Base-by-base conservation (phyloP, 352 stramenopile species). In the Poterioochromonas sp. region DNA sequence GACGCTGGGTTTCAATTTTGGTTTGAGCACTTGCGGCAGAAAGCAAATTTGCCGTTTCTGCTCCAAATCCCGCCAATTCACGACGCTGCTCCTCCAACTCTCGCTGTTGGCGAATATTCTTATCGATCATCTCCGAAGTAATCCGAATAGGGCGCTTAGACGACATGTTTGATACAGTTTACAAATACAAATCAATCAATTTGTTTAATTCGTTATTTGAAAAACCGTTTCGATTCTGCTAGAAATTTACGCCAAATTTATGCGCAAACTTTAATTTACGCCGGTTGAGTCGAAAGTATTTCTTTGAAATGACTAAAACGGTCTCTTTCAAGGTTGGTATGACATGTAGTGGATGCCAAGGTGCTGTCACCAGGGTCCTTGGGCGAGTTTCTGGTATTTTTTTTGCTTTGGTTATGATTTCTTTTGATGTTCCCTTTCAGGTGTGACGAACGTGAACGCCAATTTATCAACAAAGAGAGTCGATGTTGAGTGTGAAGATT, bases 311-410 rank as follows among this genome's bases (percentile, higher is more conserved):
- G 62, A 29, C 32, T 8, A 74, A 74, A 34, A 74, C 40, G 0
- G 65, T 74, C 1, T 54, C 12, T 34, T 58, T 74, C 12, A 74
- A 74, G 32, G 65, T 74, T 35, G 37, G 39, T n/a, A 74, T 74
- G 65, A 58, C 65, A 35, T 74, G 65, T 37, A 26, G 3, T 58
- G 65, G 65, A 26, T 74, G 65, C 40, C 1, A 12, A 20, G 29
- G 29, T 37, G 65, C 65, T 39, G 40, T 74, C 39, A 74, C 5
- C 11, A 8, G 65, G 12, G 53, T 54, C 40, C 32, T 74, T 26
- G 3, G 1, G 0, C 51, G 53, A 74, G 15, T 74, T 18, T 34
- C 51, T 20, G 41, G 65, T 74, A 54, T 35, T 34, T 40, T 15
- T 5, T 29, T 49, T n/a, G 11, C 5, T 74, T 5, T 74, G 65